Evolutionary conservation across 2,329 filamentous ascomycete species (phyloP).

Genomic region (Pseudocercospora fijiensis): DNA sequence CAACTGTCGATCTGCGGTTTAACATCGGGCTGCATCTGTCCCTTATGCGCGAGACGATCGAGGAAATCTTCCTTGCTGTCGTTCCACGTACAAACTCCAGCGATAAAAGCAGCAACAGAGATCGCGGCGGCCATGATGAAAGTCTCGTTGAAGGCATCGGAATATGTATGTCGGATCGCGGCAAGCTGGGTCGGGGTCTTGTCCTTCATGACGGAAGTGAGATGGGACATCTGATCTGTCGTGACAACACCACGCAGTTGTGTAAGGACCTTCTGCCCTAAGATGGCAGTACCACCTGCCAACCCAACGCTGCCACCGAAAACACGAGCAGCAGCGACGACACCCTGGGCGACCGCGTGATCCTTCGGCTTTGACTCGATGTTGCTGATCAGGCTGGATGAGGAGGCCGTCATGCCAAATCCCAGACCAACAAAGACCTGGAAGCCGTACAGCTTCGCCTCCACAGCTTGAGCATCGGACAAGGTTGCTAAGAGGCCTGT

Average conservation of each 20-base stretch:
- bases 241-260: background rate
- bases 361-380: constrained; percentile 12
- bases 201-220: background rate
- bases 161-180: constrained; percentile 52
- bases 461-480: background rate
- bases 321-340: constrained; percentile 5
- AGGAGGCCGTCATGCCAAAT: constrained; percentile 22
- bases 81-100: background rate
- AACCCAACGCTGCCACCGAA: constrained; percentile 8
- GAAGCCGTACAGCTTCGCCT: constrained; percentile 21
- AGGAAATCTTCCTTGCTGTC: background rate
- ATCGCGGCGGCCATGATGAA: background rate
- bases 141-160: constrained; percentile 39
- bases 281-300: background rate
- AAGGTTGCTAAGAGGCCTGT: constrained; percentile 22
- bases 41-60: background rate
- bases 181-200: constrained; percentile 36
- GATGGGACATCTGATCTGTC: background rate
- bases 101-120: background rate
- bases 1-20: background rate
- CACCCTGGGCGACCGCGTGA: constrained; percentile 11
- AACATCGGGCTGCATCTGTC: background rate
- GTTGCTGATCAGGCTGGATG: constrained; percentile 5
- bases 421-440: constrained; percentile 27
- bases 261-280: constrained; percentile 1